phyloP scores from a whole-genome alignment of 2,329 filamentous ascomycete species.

The Teratosphaeria gauchensis region DNA sequence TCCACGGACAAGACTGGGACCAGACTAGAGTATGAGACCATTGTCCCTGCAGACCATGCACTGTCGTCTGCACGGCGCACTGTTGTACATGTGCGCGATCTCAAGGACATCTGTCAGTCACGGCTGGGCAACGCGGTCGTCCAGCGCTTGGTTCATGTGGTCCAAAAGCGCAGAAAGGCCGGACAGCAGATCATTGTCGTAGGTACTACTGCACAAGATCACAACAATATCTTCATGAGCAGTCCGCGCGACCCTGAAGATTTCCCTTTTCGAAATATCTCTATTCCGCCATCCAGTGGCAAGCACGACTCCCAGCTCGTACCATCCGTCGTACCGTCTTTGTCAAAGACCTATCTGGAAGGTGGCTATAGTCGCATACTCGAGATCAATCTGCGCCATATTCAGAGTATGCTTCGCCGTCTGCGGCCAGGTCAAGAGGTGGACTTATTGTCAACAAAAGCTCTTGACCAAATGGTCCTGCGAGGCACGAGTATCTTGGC shows the following conservation, averaged over 20 bases:
- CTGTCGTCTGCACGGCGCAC: slow-evolving; percentile 19
- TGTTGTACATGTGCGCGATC: slow-evolving; percentile 67
- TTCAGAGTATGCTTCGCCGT: slow-evolving; percentile 51
- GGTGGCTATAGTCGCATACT: slow-evolving; percentile 19
- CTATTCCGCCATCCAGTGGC: slow-evolving; percentile 41
- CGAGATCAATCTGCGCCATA: slow-evolving; percentile 55
- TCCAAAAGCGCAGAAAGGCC: slow-evolving; percentile 61
- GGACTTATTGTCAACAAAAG: slow-evolving; percentile 11
- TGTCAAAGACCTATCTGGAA: slow-evolving; percentile 2
- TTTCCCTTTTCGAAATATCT: slow-evolving; percentile 43
- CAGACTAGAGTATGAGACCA: not conserved
- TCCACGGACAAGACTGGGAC: not conserved
- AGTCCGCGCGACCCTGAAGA: slow-evolving; percentile 27
- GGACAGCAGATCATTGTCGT: slow-evolving; percentile 67
- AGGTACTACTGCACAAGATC: slow-evolving; percentile 55
- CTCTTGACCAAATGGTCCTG: slow-evolving; percentile 12
- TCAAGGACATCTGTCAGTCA: slow-evolving; percentile 64
- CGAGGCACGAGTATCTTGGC: slow-evolving; percentile 32
- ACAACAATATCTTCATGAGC: slow-evolving; percentile 6
- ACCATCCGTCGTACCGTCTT: slow-evolving; percentile 1
- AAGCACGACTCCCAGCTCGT: slow-evolving; percentile 2
- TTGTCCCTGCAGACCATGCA: not conserved
- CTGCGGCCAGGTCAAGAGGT: slow-evolving; percentile 27
- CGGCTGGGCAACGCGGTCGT: slow-evolving; percentile 61
- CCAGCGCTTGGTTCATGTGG: slow-evolving; percentile 56